Evolutionary conservation across 2,329 filamentous ascomycete species (phyloP), one percentile per base, ranked within the genome.

Genomic region (Ustulina deusta): DNA sequence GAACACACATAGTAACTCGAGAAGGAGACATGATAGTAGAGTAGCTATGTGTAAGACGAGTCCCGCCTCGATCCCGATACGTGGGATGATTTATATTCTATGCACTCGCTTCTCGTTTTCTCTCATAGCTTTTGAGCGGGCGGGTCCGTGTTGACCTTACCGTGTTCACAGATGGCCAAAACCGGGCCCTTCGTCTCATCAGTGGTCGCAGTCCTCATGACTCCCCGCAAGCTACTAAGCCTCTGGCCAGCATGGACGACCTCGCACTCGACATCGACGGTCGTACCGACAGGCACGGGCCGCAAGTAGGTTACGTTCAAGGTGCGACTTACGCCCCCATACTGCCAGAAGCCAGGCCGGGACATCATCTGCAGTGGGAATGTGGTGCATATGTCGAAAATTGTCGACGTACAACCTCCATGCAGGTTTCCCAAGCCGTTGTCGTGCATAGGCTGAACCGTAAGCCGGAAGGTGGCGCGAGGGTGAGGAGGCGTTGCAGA

Each of bases 311-410:
- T 91, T 48, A 91, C 84, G 73, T 85, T 88, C 61, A 93, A 82
- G 29, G 87, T 89, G 65, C 91, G 85, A 74, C 83, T 89, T 29
- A 93, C 90, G 42, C 91, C 90, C 27, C 89, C 83, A 44, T 80
- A 81, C 63, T 83, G 80, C 86, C 90, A 92, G 76, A 85, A 88
- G 6, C 89, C 90, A 0, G 86, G 86, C 25, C 80, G 81, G 51
- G 85, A 84, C 59, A 90, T 77, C 42, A 89, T 83, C 10, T 84
- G 78, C 13, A 93, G 78, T 3, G 88, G 82, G 20, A 87, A 77
- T 2, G 87, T 87, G 0, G 91, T 92, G 72, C 87, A 84, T 65
- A 86, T 81, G 79, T 93, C 91, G 71, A 93, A 90, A 3, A 93
- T 79, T 0, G 90, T 90, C 2, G 91, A 86, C 0, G 87, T 83